phyloP scores from a whole-genome alignment of 208 protist species.

The Acanthamoeba castellanii region DNA sequence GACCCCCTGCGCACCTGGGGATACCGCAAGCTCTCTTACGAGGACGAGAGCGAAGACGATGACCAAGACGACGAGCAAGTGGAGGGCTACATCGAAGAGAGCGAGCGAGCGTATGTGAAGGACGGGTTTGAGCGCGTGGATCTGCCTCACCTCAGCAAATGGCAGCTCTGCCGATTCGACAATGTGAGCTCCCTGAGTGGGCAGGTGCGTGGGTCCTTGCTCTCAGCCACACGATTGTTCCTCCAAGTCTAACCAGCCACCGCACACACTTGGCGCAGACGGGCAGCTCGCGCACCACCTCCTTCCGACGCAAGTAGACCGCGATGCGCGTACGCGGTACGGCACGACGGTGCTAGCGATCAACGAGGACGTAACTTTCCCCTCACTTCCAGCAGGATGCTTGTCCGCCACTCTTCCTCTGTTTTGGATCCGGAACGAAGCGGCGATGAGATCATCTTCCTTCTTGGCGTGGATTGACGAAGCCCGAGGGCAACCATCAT shows the following conservation, averaged over 20 bases:
- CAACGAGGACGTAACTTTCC: no score
- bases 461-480: no score
- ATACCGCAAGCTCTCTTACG: background rate
- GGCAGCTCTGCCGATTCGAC: slow-evolving; percentile 45
- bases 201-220: background rate
- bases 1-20: slow-evolving; percentile 10
- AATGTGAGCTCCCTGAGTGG: background rate
- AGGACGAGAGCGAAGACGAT: background rate
- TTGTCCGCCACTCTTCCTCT: no score
- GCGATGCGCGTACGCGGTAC: no score
- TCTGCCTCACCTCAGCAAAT: slow-evolving; percentile 14
- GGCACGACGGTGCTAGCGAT: no score
- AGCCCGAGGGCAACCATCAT: no score
- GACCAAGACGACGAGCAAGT: slow-evolving; percentile 11
- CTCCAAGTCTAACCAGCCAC: background rate
- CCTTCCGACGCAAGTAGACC: background rate
- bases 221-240: background rate
- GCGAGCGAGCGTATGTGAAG: background rate
- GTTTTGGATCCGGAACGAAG: no score
- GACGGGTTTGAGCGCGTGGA: background rate
- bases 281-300: slow-evolving; percentile 28
- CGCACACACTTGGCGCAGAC: background rate
- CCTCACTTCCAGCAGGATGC: no score
- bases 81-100: slow-evolving; percentile 1
- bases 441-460: no score